Conservation (phyloP, 78 protist species). For the Dictyostelium brefeldianum region DNA sequence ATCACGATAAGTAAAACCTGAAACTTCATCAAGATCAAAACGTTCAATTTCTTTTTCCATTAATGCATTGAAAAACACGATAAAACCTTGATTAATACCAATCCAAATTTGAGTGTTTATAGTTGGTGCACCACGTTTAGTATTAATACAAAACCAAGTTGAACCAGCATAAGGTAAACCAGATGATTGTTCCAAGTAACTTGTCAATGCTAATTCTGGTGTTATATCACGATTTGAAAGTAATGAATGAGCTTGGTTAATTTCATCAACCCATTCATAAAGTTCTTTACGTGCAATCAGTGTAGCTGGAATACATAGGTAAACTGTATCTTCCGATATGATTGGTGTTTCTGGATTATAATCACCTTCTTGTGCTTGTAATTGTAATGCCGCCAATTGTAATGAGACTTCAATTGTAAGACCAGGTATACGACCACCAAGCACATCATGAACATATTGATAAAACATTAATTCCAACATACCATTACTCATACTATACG, state of each 20-base stretch:
- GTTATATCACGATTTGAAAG: constrained; percentile 27
- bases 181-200: constrained; percentile 16
- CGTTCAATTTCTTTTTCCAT: constrained; percentile 58
- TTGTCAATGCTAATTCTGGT: constrained; percentile 43
- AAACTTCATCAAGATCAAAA: constrained; percentile 62
- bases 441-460: constrained; percentile 67
- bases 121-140: constrained; percentile 16
- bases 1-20: constrained; percentile 74
- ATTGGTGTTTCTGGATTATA: constrained; percentile 40
- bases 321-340: constrained; percentile 69
- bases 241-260: constrained; percentile 35
- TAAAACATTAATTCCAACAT: constrained; percentile 72
- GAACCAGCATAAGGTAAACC: constrained; percentile 52
- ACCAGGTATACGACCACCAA: constrained; percentile 58
- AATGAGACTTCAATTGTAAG: constrained; percentile 26
- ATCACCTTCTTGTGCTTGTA: constrained; percentile 77
- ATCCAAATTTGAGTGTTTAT: constrained; percentile 35
- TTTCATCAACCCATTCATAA: constrained; percentile 34
- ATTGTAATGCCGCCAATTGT: constrained; percentile 49
- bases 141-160: constrained; percentile 55
- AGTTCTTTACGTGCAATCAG: constrained; percentile 25
- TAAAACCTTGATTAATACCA: constrained; percentile 51
- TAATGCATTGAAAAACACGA: constrained; percentile 21
- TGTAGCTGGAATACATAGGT: constrained; percentile 46
- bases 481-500: constrained; percentile 46